These are phyloP conservation scores for Solanum medicagineum DNA, from an alignment of 257 asterid genomes.

Conservation along the genomic window DNA sequence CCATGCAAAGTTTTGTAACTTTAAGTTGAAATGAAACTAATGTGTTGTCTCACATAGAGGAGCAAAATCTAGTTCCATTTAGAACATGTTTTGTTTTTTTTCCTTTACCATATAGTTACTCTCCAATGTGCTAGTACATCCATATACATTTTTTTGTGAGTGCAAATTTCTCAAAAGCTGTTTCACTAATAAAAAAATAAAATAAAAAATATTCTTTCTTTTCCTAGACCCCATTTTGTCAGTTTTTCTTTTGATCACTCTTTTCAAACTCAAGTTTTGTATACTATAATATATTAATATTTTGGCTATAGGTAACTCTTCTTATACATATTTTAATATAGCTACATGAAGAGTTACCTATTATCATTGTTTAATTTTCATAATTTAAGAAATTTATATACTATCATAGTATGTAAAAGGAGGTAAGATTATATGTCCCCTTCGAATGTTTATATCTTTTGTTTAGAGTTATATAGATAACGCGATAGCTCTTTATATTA, in stretches of 20 bases:
- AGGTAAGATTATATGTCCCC: neutral
- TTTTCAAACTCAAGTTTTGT: neutral
- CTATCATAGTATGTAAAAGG: neutral
- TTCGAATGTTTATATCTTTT: no score
- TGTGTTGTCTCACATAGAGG: conserved; percentile 11
- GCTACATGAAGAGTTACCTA: neutral
- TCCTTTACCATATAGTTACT: neutral
- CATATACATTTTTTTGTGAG: conserved; percentile 6
- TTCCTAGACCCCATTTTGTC: conserved; percentile 29
- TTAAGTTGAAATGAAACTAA: conserved; percentile 25
- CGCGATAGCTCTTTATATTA: neutral
- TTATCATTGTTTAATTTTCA: no score
- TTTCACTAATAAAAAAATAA: conserved; percentile 20
- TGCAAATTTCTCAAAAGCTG: conserved; percentile 22
- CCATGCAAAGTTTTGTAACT: neutral
- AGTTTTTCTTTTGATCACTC: conserved; percentile 10
- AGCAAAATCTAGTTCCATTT: conserved; percentile 14
- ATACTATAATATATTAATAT: neutral
- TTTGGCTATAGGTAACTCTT: neutral
- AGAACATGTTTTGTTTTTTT: neutral
- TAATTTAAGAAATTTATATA: no score
- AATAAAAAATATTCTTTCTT: conserved; percentile 1
- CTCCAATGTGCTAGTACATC: conserved; percentile 10
- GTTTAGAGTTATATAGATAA: neutral
- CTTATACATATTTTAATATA: neutral